Base-by-base conservation (phyloP, 2,329 filamentous ascomycete species). In the Emergomyces orientalis region DNA sequence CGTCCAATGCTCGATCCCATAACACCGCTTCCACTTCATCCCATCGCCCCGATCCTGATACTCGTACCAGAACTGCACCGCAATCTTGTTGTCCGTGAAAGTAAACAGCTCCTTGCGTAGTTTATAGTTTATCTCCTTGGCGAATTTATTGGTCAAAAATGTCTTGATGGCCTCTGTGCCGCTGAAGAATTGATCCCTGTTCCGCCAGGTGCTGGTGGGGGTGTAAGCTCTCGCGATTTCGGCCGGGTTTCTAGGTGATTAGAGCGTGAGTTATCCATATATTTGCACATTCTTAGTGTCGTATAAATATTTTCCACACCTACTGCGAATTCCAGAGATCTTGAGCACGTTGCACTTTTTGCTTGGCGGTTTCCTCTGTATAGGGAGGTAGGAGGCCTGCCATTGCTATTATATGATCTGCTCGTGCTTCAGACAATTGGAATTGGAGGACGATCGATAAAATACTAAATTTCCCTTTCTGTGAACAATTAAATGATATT, bases 61-160 rank as follows among this genome's bases (percentile, higher is more conserved):
- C 74, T 95, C 88, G 70, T 93, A 95, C 90, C 90, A 95, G 73
- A 94, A 95, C 71, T 96, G 90, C 27, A 95, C 91, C 0, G 90
- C 90, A 66, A 92, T 93, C 75, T 85, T 88, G 74, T 93, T 80
- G 45, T 86, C 86, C 0, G 77, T 81, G 70, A 91, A 94, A 0
- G 89, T 81, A 74, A 95, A 96, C 0, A 96, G 78, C 72, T 96
- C 91, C 74, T 96, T 95, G 61, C 90, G 83, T 62, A 96, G 80
- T 0, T 82, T 81, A 70, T 95, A 95, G 19, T 81, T 84, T 52
- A 83, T 78, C 73, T 95, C 91, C 25, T 80, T 83, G 52, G 81
- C 75, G 90, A 90, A 95, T 71, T 95, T 95, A 54, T 83, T 78
- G 0, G 81, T 82, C 60, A 96, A 72, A 67, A 93, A 90, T 1